Evolutionary conservation across 176 grass and related monocot species (phyloP), one percentile per base, ranked within the genome.

Genomic region (Avena eriantha): DNA sequence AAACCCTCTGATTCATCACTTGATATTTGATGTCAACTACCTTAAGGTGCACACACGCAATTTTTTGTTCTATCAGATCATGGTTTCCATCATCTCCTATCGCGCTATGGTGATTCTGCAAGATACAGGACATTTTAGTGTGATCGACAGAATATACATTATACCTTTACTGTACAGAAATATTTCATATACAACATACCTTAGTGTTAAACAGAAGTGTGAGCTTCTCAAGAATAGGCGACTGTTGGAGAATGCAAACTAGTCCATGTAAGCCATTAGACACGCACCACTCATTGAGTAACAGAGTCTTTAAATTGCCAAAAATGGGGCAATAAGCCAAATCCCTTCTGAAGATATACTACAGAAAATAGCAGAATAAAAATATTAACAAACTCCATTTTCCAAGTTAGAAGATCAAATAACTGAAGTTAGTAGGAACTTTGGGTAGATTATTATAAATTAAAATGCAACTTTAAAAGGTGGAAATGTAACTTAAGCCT

Each of bases 341-440:
- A 36, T 69, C 66, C 66, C 16, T 69, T 69, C 66, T 69, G 66
- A 45, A 71, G 68, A 22, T 45, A 71, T n/a, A 71, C 36, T 67
- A 13, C 11, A 67, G 12, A 67, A 16, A 67, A 4, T 6, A 34
- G 29, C 1, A 54, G 51, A 54, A 54, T 54, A 67, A 7, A 63
- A 63, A 12, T 13, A 63, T 13, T 26, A 3, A 26, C 22, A 10
- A 26, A 26, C 22, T 63, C 22, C 11, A 26, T 54, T 13, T 6
- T 29, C 22, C 24, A 63, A 24, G 23, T 63, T 63, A 26, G 14
- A 63, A 63, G 59, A 61, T 60, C 8, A 23, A 22, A 63, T 63
- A 63, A 63, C 12, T 24, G 4, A 26, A 24, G 22, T 29, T 10
- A 22, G 21, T n/a, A 63, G 0, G 11, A 26, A 23, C 59, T 63